These are phyloP conservation scores for Nicotiana rustica DNA, from an alignment of 305 asterid genomes.

Conservation along the genomic window DNA sequence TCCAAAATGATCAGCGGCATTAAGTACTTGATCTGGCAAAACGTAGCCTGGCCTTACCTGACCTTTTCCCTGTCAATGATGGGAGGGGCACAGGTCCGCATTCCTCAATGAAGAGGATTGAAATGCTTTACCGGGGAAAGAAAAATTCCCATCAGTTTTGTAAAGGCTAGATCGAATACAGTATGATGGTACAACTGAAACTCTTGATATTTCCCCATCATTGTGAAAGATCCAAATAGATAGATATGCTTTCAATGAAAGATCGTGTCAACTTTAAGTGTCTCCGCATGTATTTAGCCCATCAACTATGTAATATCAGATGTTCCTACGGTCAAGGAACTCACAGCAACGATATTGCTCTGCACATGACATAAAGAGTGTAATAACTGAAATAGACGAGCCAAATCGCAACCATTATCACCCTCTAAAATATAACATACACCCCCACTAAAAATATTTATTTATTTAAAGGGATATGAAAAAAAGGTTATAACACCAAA, in stretches of 20 bases:
- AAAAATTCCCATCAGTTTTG: no score
- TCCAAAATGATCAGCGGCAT: neutral
- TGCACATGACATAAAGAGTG: conserved; percentile 46
- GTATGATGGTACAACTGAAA: no score
- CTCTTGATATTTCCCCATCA: no score
- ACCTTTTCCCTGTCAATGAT: no score
- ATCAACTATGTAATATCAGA: conserved; percentile 61
- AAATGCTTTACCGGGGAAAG: neutral
- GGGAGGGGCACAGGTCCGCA: no score
- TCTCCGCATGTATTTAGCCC: no score
- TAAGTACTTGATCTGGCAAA: neutral
- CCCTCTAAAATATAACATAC: neutral
- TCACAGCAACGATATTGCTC: conserved; percentile 69
- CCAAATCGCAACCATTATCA: neutral
- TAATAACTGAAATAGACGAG: neutral
- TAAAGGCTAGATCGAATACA: no score
- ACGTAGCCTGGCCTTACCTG: neutral
- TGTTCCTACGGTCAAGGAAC: conserved; percentile 75
- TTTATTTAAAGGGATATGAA: neutral
- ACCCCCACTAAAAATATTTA: neutral
- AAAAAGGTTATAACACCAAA: neutral
- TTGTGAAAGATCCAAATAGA: conserved; percentile 46
- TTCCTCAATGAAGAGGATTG: no score
- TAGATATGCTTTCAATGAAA: no score
- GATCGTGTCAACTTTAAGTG: no score